phyloP scores from a whole-genome alignment of 805 yeast genomes.

The Yamadazyma sp. region DNA sequence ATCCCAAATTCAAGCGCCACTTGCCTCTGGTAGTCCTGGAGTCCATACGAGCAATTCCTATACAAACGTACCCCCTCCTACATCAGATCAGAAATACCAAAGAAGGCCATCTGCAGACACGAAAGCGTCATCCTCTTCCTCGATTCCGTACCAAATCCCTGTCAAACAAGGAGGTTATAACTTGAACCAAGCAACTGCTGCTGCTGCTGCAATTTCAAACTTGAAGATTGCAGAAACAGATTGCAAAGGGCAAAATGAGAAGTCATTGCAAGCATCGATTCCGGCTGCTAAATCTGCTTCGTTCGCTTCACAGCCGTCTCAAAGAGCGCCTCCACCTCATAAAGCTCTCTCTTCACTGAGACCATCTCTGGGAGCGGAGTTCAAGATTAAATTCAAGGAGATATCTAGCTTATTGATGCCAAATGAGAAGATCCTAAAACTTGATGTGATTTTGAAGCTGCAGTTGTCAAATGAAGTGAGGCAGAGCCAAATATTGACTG shows the following conservation, averaged over 20 bases:
- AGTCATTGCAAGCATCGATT: not conserved
- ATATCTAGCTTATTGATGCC: slow-evolving; percentile 30
- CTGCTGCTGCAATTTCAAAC: slow-evolving; percentile 9
- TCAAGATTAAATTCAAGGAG: slow-evolving; percentile 31
- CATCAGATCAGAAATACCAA: not conserved
- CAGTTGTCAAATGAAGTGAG: slow-evolving; percentile 28
- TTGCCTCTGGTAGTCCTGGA: slow-evolving; percentile 5
- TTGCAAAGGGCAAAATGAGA: not conserved
- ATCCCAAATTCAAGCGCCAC: no score
- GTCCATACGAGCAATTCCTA: slow-evolving; percentile 9
- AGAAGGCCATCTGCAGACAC: slow-evolving; percentile 7
- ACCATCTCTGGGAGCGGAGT: not conserved
- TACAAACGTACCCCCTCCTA: slow-evolving; percentile 1
- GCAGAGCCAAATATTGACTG: slow-evolving; percentile 25
- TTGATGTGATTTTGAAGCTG: slow-evolving; percentile 41
- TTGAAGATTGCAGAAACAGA: slow-evolving; percentile 2
- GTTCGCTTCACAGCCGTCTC: not conserved
- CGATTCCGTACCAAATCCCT: slow-evolving; percentile 3
- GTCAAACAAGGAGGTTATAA: not conserved
- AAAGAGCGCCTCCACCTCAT: not conserved
- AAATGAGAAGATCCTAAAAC: slow-evolving; percentile 40
- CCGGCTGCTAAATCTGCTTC: not conserved
- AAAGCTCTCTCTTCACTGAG: not conserved
- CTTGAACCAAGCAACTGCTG: slow-evolving; percentile 8
- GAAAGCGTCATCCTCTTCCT: not conserved